Evolutionary conservation across 768 basidiomycete genomes (phyloP).

Genomic region (Calocera viscosa): DNA sequence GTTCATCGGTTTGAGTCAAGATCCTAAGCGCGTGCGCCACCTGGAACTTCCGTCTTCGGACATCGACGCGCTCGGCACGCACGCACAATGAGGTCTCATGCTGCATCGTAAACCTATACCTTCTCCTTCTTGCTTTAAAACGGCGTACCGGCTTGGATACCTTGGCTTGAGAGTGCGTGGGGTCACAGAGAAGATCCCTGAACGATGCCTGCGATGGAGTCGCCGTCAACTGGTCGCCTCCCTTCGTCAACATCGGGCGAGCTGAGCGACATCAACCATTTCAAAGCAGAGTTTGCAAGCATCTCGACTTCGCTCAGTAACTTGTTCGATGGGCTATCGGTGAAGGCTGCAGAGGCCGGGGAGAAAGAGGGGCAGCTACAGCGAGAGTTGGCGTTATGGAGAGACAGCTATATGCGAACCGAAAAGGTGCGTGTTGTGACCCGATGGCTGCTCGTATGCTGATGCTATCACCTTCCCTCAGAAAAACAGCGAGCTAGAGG

Average conservation of each 20-base stretch:
- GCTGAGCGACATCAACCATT: not conserved
- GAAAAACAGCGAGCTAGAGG: not conserved
- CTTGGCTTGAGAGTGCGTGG: not conserved
- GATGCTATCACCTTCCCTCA: not conserved
- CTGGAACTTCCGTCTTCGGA: not conserved
- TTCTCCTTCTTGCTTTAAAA: not conserved
- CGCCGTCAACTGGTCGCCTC: not conserved
- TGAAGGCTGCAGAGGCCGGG: not conserved
- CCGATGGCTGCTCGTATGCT: not conserved
- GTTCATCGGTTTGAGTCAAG: too few relatives aligned
- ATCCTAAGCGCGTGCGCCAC: conserved; percentile 3
- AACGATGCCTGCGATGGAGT: not conserved
- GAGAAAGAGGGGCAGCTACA: not conserved
- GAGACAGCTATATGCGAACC: conserved; percentile 7
- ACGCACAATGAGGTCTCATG: not conserved
- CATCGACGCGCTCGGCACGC: conserved; percentile 5
- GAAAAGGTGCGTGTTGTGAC: not conserved
- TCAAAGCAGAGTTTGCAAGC: not conserved
- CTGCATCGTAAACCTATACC: not conserved
- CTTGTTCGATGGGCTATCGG: not conserved
- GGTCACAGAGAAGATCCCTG: not conserved
- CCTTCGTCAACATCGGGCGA: not conserved
- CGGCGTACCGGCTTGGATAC: not conserved
- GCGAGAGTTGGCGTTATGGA: not conserved
- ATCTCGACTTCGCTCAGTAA: not conserved